phyloP scores from a whole-genome alignment of 164 flowering plant species.

The Nymphaea colorata region DNA sequence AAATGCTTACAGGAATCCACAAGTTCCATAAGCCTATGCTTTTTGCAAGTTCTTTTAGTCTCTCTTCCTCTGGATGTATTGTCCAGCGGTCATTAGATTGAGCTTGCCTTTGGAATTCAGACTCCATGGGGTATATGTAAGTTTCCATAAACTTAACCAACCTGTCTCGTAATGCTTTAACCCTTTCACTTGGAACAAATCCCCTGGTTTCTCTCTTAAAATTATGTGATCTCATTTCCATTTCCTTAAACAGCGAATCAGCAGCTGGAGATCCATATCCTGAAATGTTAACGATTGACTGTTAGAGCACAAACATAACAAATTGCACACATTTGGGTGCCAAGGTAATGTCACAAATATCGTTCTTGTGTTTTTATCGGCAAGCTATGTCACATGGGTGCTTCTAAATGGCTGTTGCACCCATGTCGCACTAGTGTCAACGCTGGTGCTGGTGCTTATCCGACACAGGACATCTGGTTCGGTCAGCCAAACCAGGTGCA shows the following conservation, averaged over 20 bases:
- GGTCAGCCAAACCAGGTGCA: no score
- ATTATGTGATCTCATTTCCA: slow-evolving; percentile 14
- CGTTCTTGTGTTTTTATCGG: no score
- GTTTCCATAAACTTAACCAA: slow-evolving; percentile 79
- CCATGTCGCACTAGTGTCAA: no score
- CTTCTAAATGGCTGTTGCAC: no score
- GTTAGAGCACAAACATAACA: no score
- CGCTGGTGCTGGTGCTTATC: no score
- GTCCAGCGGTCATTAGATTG: slow-evolving; percentile 71
- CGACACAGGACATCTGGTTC: no score
- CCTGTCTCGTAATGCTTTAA: slow-evolving; percentile 41
- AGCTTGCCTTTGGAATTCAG: slow-evolving; percentile 65
- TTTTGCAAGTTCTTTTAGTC: slow-evolving; percentile 73
- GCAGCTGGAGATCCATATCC: no score
- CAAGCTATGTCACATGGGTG: no score
- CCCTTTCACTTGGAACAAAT: slow-evolving; percentile 50
- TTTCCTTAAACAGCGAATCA: background rate
- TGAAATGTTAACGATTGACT: no score
- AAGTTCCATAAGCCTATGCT: slow-evolving; percentile 93
- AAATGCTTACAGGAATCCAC: slow-evolving; percentile 67
- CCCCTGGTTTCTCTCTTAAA: slow-evolving; percentile 31
- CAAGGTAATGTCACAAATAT: no score
- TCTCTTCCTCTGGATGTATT: slow-evolving; percentile 89
- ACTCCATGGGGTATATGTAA: slow-evolving; percentile 84
- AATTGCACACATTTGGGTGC: no score